Conservation (phyloP, 495 filamentous ascomycete genomes). For the Penicillium lagena region DNA sequence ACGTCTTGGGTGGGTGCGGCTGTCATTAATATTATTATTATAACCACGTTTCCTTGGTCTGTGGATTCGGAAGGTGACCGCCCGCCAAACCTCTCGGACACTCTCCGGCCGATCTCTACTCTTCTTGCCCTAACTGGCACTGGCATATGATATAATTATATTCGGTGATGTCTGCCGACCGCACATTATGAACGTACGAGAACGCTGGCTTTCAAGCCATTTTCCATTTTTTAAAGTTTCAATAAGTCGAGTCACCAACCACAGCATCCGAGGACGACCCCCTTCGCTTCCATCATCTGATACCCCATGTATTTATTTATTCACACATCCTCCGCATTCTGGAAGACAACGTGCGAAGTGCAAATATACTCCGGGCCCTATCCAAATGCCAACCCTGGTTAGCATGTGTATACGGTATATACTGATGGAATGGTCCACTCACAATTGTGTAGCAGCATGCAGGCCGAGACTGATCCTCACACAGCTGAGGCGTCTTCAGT, state of each 20-base stretch:
- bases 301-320: neutral
- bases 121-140: neutral
- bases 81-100: too few species aligned
- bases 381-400: neutral
- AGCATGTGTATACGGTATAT: neutral
- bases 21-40: neutral
- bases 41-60: neutral
- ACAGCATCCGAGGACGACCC: neutral
- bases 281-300: neutral
- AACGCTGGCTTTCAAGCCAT: neutral
- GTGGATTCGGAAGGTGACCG: neutral
- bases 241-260: too few species aligned
- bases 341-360: conserved; percentile 20
- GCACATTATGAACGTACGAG: conserved; percentile 12
- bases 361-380: conserved; percentile 25
- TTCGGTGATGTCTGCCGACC: conserved; percentile 6
- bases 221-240: too few species aligned
- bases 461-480: conserved; percentile 22
- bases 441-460: conserved; percentile 19
- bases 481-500: conserved; percentile 15
- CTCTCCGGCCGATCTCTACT: neutral
- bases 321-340: conserved; percentile 15
- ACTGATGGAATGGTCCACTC: neutral
- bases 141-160: neutral
- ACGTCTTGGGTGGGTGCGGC: too few species aligned